A percentile compares a stretch with the other conserved stretches of the same genome.
phyloP scores from a whole-genome alignment of 768 basidiomycete species.

The Termitomyces sp. region DNA sequence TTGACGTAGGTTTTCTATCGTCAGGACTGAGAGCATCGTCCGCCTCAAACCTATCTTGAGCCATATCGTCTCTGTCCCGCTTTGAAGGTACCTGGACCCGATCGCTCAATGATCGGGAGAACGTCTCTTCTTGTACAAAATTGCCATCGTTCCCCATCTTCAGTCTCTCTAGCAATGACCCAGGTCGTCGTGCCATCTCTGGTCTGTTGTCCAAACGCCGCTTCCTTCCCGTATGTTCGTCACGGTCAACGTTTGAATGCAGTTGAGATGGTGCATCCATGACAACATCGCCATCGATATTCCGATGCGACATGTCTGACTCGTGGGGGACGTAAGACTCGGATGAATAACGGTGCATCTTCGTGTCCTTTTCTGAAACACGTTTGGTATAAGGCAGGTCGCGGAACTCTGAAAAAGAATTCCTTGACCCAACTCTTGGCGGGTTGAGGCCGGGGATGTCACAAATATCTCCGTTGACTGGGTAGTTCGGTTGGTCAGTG shows the following conservation, averaged over 20 bases:
- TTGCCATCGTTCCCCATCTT: conserved; percentile 15
- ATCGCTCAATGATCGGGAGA: conserved; percentile 28
- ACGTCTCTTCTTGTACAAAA: conserved; percentile 3
- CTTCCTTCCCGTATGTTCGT: not conserved
- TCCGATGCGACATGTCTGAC: not conserved
- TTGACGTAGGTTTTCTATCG: conserved; percentile 19
- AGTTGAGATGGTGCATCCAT: not conserved
- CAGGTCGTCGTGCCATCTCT: conserved; percentile 14
- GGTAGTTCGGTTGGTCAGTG: conserved; percentile 10
- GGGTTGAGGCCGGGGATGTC: not conserved
- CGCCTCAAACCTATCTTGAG: conserved; percentile 2
- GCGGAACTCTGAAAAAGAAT: not conserved
- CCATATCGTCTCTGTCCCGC: conserved; percentile 31
- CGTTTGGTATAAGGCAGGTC: not conserved
- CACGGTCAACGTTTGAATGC: not conserved
- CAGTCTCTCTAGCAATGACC: conserved; percentile 30
- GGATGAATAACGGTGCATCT: not conserved
- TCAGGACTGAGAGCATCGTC: conserved; percentile 23
- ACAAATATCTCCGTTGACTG: not conserved
- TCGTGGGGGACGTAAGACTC: not conserved
- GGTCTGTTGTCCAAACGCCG: conserved; percentile 7
- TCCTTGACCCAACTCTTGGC: not conserved
- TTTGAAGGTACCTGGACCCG: conserved; percentile 34
- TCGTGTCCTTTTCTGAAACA: not conserved
- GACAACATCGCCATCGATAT: not conserved